Percentiles rank a stretch among this genome's conserved stretches.
Evolutionary conservation across 495 filamentous ascomycete species (phyloP).

Genomic region (Pseudoneurospora amorphoporcata): DNA sequence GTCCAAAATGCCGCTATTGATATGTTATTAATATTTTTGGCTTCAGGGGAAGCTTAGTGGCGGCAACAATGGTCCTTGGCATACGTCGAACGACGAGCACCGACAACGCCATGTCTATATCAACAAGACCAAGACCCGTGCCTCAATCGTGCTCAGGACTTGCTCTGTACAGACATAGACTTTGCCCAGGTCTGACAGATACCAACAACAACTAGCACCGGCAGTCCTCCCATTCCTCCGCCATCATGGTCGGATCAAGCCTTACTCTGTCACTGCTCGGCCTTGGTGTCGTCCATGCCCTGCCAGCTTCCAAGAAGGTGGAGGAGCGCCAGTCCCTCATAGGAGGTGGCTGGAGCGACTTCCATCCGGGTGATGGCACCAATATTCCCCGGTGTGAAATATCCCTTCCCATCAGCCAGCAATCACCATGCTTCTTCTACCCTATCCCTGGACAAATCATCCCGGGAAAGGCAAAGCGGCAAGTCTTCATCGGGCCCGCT

Average conservation of each 20-base stretch:
- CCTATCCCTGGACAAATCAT: neutral
- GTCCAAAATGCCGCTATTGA: conserved; percentile 1
- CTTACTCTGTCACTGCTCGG: conserved; percentile 22
- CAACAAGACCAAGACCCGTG: conserved; percentile 6
- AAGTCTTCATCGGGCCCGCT: conserved; percentile 10
- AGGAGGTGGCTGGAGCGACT: conserved; percentile 7
- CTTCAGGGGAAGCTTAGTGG: neutral
- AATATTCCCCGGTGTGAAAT: neutral
- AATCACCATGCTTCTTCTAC: neutral
- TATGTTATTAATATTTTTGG: conserved; percentile 19
- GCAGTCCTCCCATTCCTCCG: neutral
- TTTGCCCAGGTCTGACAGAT: conserved; percentile 4
- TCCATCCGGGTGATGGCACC: neutral
- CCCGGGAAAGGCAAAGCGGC: conserved; percentile 11
- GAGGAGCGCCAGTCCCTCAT: conserved; percentile 10
- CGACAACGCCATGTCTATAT: conserved; percentile 9
- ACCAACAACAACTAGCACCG: neutral
- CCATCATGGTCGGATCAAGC: conserved; percentile 20
- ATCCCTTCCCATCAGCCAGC: neutral
- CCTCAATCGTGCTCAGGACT: neutral
- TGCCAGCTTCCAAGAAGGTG: conserved; percentile 13
- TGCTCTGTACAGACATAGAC: conserved; percentile 5
- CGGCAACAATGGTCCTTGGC: neutral
- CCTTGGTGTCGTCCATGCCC: conserved; percentile 19
- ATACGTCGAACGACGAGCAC: neutral